Evolutionary conservation across 2,329 filamentous ascomycete species (phyloP).

Genomic region (Pyrenophora tritici-repentis): DNA sequence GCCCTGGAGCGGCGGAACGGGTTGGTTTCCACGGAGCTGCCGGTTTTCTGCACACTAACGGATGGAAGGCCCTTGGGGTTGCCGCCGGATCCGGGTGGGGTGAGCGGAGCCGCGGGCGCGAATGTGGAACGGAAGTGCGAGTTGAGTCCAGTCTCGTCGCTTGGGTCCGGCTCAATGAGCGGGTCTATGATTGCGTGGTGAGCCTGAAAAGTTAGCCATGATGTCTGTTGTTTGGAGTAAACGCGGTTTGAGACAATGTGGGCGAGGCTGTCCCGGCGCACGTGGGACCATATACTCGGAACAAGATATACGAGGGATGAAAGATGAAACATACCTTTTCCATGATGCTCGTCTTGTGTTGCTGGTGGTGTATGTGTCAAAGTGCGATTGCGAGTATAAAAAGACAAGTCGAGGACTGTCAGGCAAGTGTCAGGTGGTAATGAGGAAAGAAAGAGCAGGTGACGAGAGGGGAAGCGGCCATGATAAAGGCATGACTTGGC

Average conservation of each 20-base stretch:
- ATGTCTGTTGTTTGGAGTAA: not conserved
- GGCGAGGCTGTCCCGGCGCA: not conserved
- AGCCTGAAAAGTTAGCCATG: constrained; percentile 55
- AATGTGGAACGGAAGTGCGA: constrained; percentile 59
- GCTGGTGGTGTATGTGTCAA: constrained; percentile 1
- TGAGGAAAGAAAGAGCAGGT: constrained; percentile 14
- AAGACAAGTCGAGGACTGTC: not conserved
- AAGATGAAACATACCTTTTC: constrained; percentile 12
- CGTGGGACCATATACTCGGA: not conserved
- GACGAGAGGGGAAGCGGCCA: constrained; percentile 17
- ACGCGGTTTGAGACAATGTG: not conserved
- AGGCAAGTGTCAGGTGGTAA: not conserved
- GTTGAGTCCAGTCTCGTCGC: constrained; percentile 69
- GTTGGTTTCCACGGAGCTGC: constrained; percentile 50
- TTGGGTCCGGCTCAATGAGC: constrained; percentile 69
- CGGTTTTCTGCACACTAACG: constrained; percentile 41
- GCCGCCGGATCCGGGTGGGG: constrained; percentile 40
- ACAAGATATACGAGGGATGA: not conserved
- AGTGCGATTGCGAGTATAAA: not conserved
- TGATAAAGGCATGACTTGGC: constrained; percentile 38
- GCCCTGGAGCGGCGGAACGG: constrained; percentile 49
- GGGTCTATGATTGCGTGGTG: constrained; percentile 71
- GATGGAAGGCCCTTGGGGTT: constrained; percentile 30
- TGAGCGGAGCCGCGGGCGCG: constrained; percentile 41
- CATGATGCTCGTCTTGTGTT: constrained; percentile 7